A percentile compares a stretch with the other conserved stretches of the same genome.
phyloP scores from a whole-genome alignment of 148 eudicot genomes.

The Persicaria tinctoria region DNA sequence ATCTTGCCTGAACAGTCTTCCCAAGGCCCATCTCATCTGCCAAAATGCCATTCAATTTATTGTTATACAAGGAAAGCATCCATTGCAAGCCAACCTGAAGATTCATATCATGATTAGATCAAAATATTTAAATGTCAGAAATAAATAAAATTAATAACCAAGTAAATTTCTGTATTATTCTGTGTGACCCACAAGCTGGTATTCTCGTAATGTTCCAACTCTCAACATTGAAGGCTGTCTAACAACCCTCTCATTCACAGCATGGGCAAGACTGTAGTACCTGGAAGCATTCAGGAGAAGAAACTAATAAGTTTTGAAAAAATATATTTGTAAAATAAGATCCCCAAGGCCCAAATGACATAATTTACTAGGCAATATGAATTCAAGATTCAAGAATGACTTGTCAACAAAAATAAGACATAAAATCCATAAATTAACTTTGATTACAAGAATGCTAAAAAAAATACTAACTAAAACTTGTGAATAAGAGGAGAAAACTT shows the following conservation, averaged over 20 bases:
- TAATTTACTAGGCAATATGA: background rate
- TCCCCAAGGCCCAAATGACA: background rate
- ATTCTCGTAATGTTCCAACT: conserved; percentile 92
- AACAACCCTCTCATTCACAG: conserved; percentile 86
- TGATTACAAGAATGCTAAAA: background rate
- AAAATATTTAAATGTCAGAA: conserved; percentile 15
- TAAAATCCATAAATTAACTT: background rate
- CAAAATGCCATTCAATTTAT: conserved; percentile 95
- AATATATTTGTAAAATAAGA: background rate
- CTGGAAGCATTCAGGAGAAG: conserved; percentile 30
- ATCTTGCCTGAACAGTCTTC: conserved; percentile 87
- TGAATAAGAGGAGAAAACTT: background rate
- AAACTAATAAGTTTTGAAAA: conserved; percentile 6
- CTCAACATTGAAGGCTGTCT: conserved; percentile 96
- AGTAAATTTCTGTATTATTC: conserved; percentile 1
- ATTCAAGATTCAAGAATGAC: background rate
- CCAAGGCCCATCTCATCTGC: conserved; percentile 99
- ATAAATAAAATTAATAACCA: background rate
- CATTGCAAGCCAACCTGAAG: conserved; percentile 97
- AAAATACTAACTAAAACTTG: background rate
- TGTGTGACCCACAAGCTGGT: conserved; percentile 78
- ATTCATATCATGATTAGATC: conserved; percentile 16
- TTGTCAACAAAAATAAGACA: background rate
- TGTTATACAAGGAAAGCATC: conserved; percentile 98
- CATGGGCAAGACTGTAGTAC: conserved; percentile 96